phyloP scores from a whole-genome alignment of 192 early-diverging fungal genomes.

The Neocallimastix lanati region DNA sequence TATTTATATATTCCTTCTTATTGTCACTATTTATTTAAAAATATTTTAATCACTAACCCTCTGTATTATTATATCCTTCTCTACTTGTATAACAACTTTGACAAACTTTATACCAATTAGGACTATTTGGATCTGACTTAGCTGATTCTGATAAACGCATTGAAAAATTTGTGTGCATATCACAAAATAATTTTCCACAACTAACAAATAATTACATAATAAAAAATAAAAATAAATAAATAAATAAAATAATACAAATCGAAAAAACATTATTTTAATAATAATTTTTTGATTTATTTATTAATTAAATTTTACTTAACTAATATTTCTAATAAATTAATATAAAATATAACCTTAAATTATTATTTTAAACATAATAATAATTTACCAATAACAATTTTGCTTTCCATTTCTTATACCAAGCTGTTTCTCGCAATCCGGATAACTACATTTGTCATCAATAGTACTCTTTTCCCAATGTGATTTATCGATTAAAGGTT shows the following conservation, averaged over 20 bases:
- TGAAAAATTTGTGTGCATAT: background rate
- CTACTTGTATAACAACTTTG: background rate
- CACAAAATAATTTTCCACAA: background rate
- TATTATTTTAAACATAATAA: too few relatives aligned
- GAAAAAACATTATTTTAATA: too few relatives aligned
- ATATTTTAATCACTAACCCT: too few relatives aligned
- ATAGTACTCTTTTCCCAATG: background rate
- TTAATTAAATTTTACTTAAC: too few relatives aligned
- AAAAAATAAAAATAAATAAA: too few relatives aligned
- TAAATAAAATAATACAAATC: too few relatives aligned
- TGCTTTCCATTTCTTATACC: background rate
- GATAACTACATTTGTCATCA: background rate
- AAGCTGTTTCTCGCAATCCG: background rate
- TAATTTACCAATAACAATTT: background rate
- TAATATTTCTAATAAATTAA: too few relatives aligned
- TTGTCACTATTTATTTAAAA: too few relatives aligned
- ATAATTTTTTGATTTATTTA: too few relatives aligned
- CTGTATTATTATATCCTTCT: background rate
- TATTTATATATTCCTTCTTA: too few relatives aligned
- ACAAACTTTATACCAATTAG: background rate
- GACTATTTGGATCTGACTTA: background rate
- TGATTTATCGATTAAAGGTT: background rate
- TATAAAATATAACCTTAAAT: too few relatives aligned
- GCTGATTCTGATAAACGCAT: background rate
- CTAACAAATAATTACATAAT: background rate